A percentile compares a stretch with the other conserved stretches of the same genome.
Conservation (phyloP, 2,329 filamentous ascomycete genomes). For the Hypoxylon sp. region DNA sequence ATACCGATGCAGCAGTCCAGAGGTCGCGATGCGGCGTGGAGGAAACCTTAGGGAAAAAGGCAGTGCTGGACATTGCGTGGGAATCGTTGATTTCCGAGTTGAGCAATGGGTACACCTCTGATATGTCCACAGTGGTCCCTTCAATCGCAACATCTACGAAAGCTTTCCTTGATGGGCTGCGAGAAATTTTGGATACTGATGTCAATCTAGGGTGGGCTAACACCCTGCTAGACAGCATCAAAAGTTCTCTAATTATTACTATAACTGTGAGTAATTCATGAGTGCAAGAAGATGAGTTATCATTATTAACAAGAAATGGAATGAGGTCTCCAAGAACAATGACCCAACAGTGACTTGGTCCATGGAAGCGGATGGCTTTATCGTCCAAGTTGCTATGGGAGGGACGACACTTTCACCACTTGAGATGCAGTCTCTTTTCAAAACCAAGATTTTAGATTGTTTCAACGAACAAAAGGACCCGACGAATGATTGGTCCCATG, state of each 20-base stretch:
- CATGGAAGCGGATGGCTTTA: slow-evolving; percentile 48
- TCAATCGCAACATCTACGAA: slow-evolving; percentile 50
- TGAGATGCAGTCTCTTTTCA: slow-evolving; percentile 50
- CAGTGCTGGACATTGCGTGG: slow-evolving; percentile 42
- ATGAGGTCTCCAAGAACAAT: slow-evolving; percentile 40
- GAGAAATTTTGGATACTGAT: slow-evolving; percentile 53
- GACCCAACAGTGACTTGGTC: slow-evolving; percentile 51
- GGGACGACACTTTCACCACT: slow-evolving; percentile 43
- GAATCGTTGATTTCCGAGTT: slow-evolving; percentile 31
- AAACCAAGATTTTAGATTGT: slow-evolving; percentile 47
- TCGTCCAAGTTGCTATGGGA: slow-evolving; percentile 50
- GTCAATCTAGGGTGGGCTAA: slow-evolving; percentile 54
- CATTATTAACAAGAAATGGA: slow-evolving; percentile 4
- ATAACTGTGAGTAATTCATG: slow-evolving; percentile 36
- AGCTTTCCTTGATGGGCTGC: slow-evolving; percentile 51
- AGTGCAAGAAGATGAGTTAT: slow-evolving; percentile 47
- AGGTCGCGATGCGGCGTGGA: slow-evolving; percentile 46
- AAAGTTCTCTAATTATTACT: slow-evolving; percentile 46
- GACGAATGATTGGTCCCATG: slow-evolving; percentile 56
- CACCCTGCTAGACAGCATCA: slow-evolving; percentile 50
- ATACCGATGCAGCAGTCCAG: slow-evolving; percentile 46
- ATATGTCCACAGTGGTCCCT: slow-evolving; percentile 52
- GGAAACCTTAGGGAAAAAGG: slow-evolving; percentile 50
- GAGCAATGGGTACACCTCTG: slow-evolving; percentile 44
- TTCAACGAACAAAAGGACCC: slow-evolving; percentile 42